A percentile compares a stretch with the other conserved stretches of the same genome.
Conservation (phyloP, 176 grass and related monocot species). For the Rhynchospora breviuscula region DNA sequence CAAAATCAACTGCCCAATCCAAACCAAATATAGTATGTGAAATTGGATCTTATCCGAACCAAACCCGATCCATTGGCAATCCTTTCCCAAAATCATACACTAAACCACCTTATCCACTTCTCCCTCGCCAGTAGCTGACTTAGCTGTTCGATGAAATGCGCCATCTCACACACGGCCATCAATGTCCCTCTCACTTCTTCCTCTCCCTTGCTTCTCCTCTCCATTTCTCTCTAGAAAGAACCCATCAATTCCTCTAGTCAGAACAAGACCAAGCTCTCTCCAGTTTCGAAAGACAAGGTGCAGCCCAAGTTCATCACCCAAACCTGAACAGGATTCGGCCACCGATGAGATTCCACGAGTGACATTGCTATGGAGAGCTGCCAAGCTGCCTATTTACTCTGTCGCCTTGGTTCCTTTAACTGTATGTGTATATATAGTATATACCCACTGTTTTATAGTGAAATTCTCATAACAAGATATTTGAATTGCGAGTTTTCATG, state of each 20-base stretch:
- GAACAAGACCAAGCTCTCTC: not conserved
- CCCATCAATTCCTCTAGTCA: not conserved
- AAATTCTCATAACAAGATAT: not conserved
- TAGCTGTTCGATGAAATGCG: conserved; percentile 24
- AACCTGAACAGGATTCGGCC: conserved; percentile 7
- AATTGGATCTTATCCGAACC: not conserved
- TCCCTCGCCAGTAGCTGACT: not conserved
- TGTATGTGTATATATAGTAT: conserved; percentile 21
- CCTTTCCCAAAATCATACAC: not conserved
- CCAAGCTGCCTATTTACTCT: conserved; percentile 85
- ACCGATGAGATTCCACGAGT: conserved; percentile 34
- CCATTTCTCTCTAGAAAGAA: conserved; percentile 14
- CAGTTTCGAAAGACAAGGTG: not conserved
- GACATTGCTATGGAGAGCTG: conserved; percentile 73
- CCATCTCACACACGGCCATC: conserved; percentile 6
- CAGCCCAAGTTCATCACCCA: not conserved
- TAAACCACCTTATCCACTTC: conserved; percentile 33
- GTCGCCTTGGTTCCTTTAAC: conserved; percentile 67
- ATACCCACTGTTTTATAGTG: not conserved
- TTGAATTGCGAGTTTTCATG: not conserved
- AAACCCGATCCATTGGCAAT: not conserved
- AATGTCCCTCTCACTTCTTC: conserved; percentile 40
- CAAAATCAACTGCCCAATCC: no score
- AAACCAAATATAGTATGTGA: no score
- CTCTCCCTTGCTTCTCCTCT: conserved; percentile 24